Percentiles rank a stretch among this genome's conserved stretches.
phyloP scores from a whole-genome alignment of 208 protist species.

The Crithidia acanthocephali region DNA sequence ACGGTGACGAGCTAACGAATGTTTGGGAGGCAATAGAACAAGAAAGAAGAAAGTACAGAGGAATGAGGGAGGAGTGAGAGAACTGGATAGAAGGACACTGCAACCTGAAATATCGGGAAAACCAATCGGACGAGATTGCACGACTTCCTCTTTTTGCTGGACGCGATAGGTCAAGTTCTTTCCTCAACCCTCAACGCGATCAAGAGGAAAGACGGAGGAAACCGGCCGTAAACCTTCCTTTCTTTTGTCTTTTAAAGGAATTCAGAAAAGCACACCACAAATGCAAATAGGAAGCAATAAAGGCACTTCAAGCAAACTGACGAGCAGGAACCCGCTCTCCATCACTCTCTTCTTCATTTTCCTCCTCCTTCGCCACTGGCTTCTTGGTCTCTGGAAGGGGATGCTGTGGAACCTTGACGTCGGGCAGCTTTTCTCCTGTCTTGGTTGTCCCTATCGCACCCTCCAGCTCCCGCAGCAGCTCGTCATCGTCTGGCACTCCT shows the following conservation, averaged over 20 bases:
- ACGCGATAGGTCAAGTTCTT: neutral
- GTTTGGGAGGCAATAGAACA: neutral
- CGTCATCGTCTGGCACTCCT: slow-evolving; percentile 59
- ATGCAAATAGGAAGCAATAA: slow-evolving; percentile 13
- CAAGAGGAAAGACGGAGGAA: neutral
- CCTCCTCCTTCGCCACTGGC: neutral
- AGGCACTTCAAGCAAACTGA: slow-evolving; percentile 21
- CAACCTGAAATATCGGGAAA: neutral
- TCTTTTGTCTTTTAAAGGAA: slow-evolving; percentile 11
- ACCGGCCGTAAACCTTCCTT: neutral
- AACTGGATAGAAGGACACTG: neutral
- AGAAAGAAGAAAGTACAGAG: slow-evolving; percentile 5
- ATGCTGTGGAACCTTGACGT: slow-evolving; percentile 41
- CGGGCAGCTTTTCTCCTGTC: slow-evolving; percentile 17
- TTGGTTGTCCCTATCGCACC: slow-evolving; percentile 13
- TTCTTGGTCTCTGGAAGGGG: slow-evolving; percentile 7
- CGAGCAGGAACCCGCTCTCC: slow-evolving; percentile 8
- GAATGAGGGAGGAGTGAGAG: neutral
- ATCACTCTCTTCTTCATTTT: slow-evolving; percentile 9
- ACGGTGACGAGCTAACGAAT: slow-evolving; percentile 5
- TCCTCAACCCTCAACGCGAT: neutral
- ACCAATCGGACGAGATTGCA: too few relatives aligned
- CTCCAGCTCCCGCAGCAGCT: slow-evolving; percentile 61
- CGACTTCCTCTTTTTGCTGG: too few relatives aligned
- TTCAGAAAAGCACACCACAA: neutral